Evolutionary conservation across 2,329 filamentous ascomycete species (phyloP).

Genomic region (Epichloe sibirici): DNA sequence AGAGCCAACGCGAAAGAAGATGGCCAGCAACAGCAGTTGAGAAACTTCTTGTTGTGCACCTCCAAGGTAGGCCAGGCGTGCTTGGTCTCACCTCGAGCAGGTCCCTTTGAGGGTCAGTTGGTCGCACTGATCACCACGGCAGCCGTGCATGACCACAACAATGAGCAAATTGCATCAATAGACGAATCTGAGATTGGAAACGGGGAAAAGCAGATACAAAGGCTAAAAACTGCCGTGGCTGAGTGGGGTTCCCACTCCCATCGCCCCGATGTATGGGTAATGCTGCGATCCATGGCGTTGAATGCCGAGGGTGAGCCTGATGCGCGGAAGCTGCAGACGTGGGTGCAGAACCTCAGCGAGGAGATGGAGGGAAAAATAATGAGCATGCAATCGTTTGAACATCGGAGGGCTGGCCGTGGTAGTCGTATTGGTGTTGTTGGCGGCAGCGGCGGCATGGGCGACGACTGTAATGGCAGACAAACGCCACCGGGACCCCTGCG

Average conservation of each 20-base stretch:
- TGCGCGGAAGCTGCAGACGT: constrained; percentile 35
- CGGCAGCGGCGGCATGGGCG: not conserved
- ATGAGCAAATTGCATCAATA: constrained; percentile 19
- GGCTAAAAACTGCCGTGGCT: constrained; percentile 27
- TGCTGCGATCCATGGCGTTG: constrained; percentile 33
- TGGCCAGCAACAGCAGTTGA: constrained; percentile 11
- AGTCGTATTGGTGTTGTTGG: not conserved
- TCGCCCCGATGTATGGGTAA: constrained; percentile 35
- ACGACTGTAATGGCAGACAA: constrained; percentile 15
- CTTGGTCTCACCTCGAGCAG: constrained; percentile 34
- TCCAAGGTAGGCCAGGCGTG: constrained; percentile 28
- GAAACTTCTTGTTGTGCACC: constrained; percentile 28
- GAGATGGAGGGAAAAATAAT: constrained; percentile 32
- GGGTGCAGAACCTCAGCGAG: constrained; percentile 41
- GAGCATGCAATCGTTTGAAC: constrained; percentile 31
- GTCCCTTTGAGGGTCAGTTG: constrained; percentile 36
- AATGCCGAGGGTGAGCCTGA: constrained; percentile 27
- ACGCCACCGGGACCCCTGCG: not conserved
- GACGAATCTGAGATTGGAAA: constrained; percentile 24
- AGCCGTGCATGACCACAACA: constrained; percentile 6
- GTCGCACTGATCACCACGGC: constrained; percentile 33
- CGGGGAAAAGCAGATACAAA: constrained; percentile 28
- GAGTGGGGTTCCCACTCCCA: constrained; percentile 20
- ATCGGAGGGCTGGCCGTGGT: constrained; percentile 11
- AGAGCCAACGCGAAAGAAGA: not conserved